Evolutionary conservation across 371 early-diverging fungal genomes (phyloP).

Genomic region (Syncephalis plumigaleata): DNA sequence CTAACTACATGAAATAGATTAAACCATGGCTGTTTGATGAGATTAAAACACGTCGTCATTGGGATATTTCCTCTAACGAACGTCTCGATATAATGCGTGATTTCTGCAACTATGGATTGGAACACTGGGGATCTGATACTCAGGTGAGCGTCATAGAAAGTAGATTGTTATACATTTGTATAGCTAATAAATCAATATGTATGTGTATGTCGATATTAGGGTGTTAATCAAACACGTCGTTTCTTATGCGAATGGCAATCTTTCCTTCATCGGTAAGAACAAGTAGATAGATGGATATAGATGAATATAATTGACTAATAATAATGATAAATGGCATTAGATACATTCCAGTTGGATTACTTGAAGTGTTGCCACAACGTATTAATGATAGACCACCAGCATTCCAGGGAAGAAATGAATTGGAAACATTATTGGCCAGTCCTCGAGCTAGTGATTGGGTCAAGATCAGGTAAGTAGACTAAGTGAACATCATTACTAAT

Average conservation of each 20-base stretch:
- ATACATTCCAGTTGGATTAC: conserved; percentile 81
- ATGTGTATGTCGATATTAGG: conserved; percentile 15
- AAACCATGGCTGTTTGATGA: conserved; percentile 98
- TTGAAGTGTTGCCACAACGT: conserved; percentile 77
- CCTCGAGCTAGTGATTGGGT: conserved; percentile 75
- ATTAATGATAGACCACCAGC: conserved; percentile 85
- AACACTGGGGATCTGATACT: conserved; percentile 91
- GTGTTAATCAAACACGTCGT: conserved; percentile 68
- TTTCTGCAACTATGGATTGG: conserved; percentile 74
- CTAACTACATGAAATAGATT: conserved; percentile 20
- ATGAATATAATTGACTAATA: neutral
- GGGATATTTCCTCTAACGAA: conserved; percentile 84
- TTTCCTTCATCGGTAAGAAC: conserved; percentile 37
- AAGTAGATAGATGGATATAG: neutral
- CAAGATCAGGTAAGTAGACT: conserved; percentile 32
- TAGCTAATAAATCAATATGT: conserved; percentile 1
- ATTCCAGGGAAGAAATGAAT: conserved; percentile 72
- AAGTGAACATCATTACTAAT: neutral
- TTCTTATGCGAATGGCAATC: conserved; percentile 91
- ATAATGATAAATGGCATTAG: conserved; percentile 7
- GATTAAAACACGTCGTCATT: conserved; percentile 67
- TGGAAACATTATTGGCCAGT: conserved; percentile 90
- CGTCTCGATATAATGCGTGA: conserved; percentile 76
- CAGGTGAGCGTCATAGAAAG: conserved; percentile 10
- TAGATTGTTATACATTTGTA: neutral